Conservation (phyloP, 768 basidiomycete species). For the Coprinopsis marcescibilis region DNA sequence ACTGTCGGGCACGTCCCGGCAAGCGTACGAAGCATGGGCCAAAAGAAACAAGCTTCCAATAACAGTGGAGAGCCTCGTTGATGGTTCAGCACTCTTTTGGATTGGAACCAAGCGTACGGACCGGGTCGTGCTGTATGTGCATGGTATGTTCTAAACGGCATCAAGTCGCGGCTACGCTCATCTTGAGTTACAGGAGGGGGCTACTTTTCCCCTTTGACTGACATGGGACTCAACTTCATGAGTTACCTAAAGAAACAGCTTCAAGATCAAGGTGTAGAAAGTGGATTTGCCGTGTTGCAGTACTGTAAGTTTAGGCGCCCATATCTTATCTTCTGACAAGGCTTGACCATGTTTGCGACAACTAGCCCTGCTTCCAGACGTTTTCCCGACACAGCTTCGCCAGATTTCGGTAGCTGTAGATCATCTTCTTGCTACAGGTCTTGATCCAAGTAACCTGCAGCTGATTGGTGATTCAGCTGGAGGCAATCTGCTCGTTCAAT, state of each 20-base stretch:
- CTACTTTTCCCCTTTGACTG: constrained; percentile 20
- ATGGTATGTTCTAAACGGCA: constrained; percentile 18
- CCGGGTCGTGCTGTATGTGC: constrained; percentile 27
- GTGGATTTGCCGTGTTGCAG: constrained; percentile 22
- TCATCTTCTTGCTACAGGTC: constrained; percentile 25
- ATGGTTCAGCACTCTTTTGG: constrained; percentile 26
- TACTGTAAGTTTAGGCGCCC: constrained; percentile 22
- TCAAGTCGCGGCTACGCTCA: too few species aligned
- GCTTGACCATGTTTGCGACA: neutral
- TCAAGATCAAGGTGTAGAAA: constrained; percentile 17
- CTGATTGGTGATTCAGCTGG: constrained; percentile 38
- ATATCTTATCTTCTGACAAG: neutral
- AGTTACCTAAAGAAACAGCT: constrained; percentile 22
- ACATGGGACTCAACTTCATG: constrained; percentile 22
- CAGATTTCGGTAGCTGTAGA: constrained; percentile 26
- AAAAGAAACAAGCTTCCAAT: neutral
- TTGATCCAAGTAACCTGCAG: constrained; percentile 26
- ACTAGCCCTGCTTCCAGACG: constrained; percentile 28
- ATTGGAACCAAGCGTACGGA: constrained; percentile 25
- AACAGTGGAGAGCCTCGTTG: constrained; percentile 22
- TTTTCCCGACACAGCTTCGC: constrained; percentile 30
- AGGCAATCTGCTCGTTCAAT: constrained; percentile 28
- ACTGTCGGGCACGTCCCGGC: neutral
- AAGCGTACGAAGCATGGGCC: neutral
- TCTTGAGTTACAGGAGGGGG: constrained; percentile 23